Percentiles rank a stretch among this genome's conserved stretches.
Evolutionary conservation across 2,329 filamentous ascomycete genomes (phyloP).

Genomic region (Aphanocladium album): DNA sequence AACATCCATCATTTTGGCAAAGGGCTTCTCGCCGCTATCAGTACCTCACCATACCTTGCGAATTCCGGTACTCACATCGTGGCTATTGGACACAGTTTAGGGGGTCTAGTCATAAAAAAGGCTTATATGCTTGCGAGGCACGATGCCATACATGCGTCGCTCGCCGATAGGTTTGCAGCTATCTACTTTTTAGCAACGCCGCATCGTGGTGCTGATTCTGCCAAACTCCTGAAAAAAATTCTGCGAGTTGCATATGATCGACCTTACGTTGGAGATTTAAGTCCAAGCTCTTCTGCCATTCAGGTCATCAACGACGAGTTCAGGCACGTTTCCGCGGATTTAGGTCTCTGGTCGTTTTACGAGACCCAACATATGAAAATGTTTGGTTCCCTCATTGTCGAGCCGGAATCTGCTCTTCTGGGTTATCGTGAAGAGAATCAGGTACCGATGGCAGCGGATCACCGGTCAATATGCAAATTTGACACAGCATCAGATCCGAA

Average conservation of each 20-base stretch:
- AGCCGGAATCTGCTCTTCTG: constrained; percentile 21
- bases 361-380: constrained; percentile 20
- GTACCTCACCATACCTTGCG: constrained; percentile 19
- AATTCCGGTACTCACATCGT: constrained; percentile 22
- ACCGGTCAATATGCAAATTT: constrained; percentile 28
- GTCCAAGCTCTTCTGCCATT: constrained; percentile 18
- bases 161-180: constrained; percentile 20
- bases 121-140: constrained; percentile 24
- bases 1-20: constrained; percentile 30
- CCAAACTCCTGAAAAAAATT: constrained; percentile 22
- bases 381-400: constrained; percentile 20
- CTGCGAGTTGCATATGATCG: constrained; percentile 17
- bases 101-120: constrained; percentile 30
- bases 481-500: constrained; percentile 19
- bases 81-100: constrained; percentile 31
- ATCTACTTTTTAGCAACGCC: constrained; percentile 29
- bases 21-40: constrained; percentile 24
- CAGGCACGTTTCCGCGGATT: constrained; percentile 14
- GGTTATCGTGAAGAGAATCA: constrained; percentile 21
- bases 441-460: constrained; percentile 24
- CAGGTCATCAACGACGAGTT: constrained; percentile 25
- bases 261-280: constrained; percentile 21
- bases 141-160: constrained; percentile 10
- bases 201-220: constrained; percentile 26
- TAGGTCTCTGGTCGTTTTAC: constrained; percentile 25